Evolutionary conservation across 2,329 filamentous ascomycete species (phyloP), one percentile per base, ranked within the genome.

Genomic region (Paracorniculantispora psalliotae): DNA sequence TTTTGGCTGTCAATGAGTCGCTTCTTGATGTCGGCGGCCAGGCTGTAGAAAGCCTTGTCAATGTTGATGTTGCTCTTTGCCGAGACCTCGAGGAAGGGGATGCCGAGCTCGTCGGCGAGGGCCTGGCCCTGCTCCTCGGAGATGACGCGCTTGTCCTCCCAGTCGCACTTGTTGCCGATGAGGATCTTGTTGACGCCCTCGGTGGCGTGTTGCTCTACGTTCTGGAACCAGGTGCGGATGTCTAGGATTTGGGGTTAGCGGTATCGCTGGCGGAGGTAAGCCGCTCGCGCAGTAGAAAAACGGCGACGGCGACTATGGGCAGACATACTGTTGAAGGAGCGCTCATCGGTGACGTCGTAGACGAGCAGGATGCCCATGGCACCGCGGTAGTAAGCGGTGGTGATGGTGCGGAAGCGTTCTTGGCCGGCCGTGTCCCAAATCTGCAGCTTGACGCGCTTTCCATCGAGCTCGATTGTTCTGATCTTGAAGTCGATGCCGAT

Each of bases 401-500:
- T 99, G 79, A 99, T 99, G 64, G 94, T 99, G 66, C 94, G 86
- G 84, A 99, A 99, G 63, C 94, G 89, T 79, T 99, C 94, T 77
- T 99, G 94, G 58, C 94, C 94, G 57, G 94, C 94, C 26, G 94
- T 99, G 73, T 99, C 94, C 94, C 94, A 99, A 78, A 99, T 99
- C 81, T 99, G 94, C 73, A 99, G 80, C 83, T 99, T 99, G 70
- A 99, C 94, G 63, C 93, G 86, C 85, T 99, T 99, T 73, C 93
- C 93, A 78, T 99, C 94, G 67, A 99, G 83, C 79, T 99, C 94
- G 79, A 99, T 99, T 65, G 94, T 99, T 67, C 94, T 86, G 74
- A 99, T 99, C 84, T 99, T 99, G 82, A 99, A 99, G 79, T 99
- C 94, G 80, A 99, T 97, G 67, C 94, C 94, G 77, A 99, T 99